Percentiles rank a stretch among this genome's conserved stretches.
Conservation (phyloP, 2,329 filamentous ascomycete species). For the Erysiphe pulchra region DNA sequence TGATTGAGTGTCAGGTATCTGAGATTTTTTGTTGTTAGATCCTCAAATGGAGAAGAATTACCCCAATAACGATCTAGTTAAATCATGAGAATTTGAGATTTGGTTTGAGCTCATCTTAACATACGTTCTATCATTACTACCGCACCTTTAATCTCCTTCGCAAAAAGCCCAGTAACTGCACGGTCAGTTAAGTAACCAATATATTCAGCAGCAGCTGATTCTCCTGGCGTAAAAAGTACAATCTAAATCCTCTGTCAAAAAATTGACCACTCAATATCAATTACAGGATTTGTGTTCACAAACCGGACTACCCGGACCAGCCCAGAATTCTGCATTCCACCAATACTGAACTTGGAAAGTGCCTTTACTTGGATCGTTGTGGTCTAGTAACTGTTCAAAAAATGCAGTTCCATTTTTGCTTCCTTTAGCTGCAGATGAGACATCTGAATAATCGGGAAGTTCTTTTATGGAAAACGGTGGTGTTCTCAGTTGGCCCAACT, state of each 20-base stretch:
- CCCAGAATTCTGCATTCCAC: conserved; percentile 25
- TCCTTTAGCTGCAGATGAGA: background rate
- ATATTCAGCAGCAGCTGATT: conserved; percentile 21
- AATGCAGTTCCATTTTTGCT: conserved; percentile 7
- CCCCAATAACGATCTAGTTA: conserved; percentile 29
- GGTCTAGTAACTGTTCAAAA: conserved; percentile 27
- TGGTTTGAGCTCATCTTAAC: conserved; percentile 3
- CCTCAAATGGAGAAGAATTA: conserved; percentile 23
- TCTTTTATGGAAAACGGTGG: background rate
- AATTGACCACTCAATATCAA: no score
- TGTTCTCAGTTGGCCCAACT: background rate
- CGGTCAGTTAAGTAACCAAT: conserved; percentile 23
- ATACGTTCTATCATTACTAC: conserved; percentile 27
- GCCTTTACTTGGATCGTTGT: conserved; percentile 26
- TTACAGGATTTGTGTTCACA: conserved; percentile 4
- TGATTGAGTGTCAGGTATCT: conserved; percentile 27
- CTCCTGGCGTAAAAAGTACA: conserved; percentile 26
- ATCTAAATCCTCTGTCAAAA: conserved; percentile 12
- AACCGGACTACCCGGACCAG: conserved; percentile 27
- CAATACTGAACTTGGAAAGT: conserved; percentile 28
- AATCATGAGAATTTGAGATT: no score
- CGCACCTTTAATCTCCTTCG: conserved; percentile 25
- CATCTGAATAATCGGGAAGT: background rate
- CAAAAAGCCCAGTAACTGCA: conserved; percentile 23
- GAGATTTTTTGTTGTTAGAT: conserved; percentile 25